A percentile compares a stretch with the other conserved stretches of the same genome.
Evolutionary conservation across 768 basidiomycete species (phyloP).

Genomic region (Mrakia frigida): DNA sequence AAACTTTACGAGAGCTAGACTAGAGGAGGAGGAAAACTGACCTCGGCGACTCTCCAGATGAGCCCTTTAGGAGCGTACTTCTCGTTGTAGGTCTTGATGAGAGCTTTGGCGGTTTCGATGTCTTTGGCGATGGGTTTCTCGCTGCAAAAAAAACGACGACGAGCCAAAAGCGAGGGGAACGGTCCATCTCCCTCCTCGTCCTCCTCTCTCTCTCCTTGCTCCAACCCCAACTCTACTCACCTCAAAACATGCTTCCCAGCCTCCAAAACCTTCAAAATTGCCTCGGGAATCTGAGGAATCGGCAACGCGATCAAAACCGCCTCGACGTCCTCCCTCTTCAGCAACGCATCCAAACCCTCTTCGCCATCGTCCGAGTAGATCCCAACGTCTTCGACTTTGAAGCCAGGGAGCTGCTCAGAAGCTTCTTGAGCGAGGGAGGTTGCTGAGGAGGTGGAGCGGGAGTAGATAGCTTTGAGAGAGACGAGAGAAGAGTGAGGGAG

Average conservation of each 20-base stretch:
- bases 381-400: constrained; percentile 43
- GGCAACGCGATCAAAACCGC: constrained; percentile 73
- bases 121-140: constrained; percentile 72
- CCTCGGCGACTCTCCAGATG: constrained; percentile 77
- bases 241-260: constrained; percentile 84
- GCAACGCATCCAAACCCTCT: constrained; percentile 47
- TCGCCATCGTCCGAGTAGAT: constrained; percentile 50
- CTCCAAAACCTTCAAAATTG: constrained; percentile 53
- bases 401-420: constrained; percentile 47
- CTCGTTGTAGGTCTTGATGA: constrained; percentile 63
- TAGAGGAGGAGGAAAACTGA: constrained; percentile 50
- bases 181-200: neutral
- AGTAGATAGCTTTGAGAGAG: constrained; percentile 68
- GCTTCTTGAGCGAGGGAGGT: constrained; percentile 47
- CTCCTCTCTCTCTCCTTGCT: neutral
- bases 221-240: neutral
- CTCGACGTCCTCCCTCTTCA: constrained; percentile 62
- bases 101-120: constrained; percentile 57
- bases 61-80: constrained; percentile 63
- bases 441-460: constrained; percentile 63
- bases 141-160: neutral
- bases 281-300: constrained; percentile 64
- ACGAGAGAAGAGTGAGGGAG: constrained; percentile 51
- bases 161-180: neutral
- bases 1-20: too few species aligned